Conservation (phyloP, 2,329 filamentous ascomycete species). For the Huntiella bhutanensis region DNA sequence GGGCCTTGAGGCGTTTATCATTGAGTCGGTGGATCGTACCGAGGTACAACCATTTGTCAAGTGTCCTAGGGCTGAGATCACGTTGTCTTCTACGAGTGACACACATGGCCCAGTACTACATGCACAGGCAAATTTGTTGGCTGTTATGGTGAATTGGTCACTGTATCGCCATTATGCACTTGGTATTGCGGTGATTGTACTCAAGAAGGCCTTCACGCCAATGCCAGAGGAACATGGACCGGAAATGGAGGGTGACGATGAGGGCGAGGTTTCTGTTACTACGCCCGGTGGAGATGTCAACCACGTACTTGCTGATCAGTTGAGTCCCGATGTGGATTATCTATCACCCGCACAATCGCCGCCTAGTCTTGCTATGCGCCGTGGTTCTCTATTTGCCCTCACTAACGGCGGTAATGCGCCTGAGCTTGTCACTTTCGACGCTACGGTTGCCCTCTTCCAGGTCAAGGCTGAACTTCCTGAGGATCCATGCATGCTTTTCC, state of each 20-base stretch:
- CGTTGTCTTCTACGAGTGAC: conserved; percentile 70
- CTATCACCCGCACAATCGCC: conserved; percentile 20
- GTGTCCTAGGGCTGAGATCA: conserved; percentile 71
- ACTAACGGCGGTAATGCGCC: conserved; percentile 13
- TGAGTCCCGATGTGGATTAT: conserved; percentile 14
- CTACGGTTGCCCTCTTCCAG: conserved; percentile 66
- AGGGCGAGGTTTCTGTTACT: background rate
- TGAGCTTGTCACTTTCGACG: conserved; percentile 65
- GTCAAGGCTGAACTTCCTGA: conserved; percentile 75
- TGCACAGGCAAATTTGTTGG: conserved; percentile 62
- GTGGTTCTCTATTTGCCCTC: conserved; percentile 1
- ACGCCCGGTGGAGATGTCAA: background rate
- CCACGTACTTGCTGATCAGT: conserved; percentile 13
- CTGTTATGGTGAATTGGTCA: conserved; percentile 72
- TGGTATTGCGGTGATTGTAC: conserved; percentile 58
- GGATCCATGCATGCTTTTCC: conserved; percentile 82
- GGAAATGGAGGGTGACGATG: conserved; percentile 7
- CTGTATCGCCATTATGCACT: conserved; percentile 84
- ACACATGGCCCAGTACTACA: conserved; percentile 76
- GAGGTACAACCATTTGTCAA: conserved; percentile 74
- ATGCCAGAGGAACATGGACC: conserved; percentile 10
- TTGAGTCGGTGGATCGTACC: conserved; percentile 70
- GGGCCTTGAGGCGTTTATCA: conserved; percentile 74
- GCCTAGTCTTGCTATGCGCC: conserved; percentile 3
- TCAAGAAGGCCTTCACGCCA: conserved; percentile 23